Base-by-base conservation (phyloP, 2,329 filamentous ascomycete species). In the Aureobasidium lini region DNA sequence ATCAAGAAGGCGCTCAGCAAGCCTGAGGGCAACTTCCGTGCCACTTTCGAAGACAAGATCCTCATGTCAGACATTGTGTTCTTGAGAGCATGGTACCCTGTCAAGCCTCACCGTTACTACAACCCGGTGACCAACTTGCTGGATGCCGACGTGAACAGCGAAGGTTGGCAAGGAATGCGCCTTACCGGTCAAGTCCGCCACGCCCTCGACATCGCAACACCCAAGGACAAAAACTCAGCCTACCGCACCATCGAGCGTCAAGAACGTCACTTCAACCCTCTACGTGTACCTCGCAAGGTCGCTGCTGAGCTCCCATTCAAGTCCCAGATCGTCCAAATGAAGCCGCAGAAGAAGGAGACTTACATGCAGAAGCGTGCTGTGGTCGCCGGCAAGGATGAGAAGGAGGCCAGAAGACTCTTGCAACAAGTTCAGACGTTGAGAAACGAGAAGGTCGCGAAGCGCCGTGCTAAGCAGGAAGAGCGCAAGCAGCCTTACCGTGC, bases 41-140 rank as follows among this genome's bases (percentile, higher is more conserved):
- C 94, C 28, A 97, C 94, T 0, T 99, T 99, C 67, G 94, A 99
- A 74, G 94, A 99, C 81, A 99, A 97, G 78, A 90, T 99, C 63
- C 81, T 99, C 54, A 91, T 96, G 83, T 90, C 86, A 73, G 94
- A 99, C 72, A 95, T 99, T 65, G 89, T 97, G 63, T 97, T 99
- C 79, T 77, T 99, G 40, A 84, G 94, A 50, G 93, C 94, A 1
- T 99, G 95, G 95, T 97, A 95, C 74, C 90, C 94, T 9, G 86
- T 99, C 73, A 91, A 91, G 69, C 94, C 94, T 1, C 91, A 91
- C 73, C 87, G 92, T 61, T 99, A 96, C 82, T 96, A 96, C 80
- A 96, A 97, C 74, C 89, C 91, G 1, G 92, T 95, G 58, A 94
- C 90, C 61, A 96, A 99, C 74, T 83, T 97, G 40, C 81, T 97